Evolutionary conservation across 306 rosid genomes (phyloP).

Genomic region (Gillenia trifoliata): DNA sequence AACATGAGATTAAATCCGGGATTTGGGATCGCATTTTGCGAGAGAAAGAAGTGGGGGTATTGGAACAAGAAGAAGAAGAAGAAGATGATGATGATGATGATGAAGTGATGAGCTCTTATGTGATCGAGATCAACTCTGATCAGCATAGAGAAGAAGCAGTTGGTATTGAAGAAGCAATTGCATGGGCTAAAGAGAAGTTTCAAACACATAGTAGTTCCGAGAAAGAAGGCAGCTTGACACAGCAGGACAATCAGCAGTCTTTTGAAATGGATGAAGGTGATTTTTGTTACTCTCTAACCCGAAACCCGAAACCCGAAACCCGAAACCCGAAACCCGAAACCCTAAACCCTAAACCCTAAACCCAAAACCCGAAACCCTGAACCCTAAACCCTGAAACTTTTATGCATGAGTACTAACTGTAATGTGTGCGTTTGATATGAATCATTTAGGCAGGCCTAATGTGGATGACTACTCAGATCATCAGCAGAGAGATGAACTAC

Average conservation of each 20-base stretch:
- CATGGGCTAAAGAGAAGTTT: constrained; percentile 90
- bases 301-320: neutral
- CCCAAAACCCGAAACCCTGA: constrained; percentile 1
- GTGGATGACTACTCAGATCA: constrained; percentile 30
- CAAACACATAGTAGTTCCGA: constrained; percentile 45
- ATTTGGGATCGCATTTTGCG: constrained; percentile 28
- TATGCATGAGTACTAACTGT: neutral
- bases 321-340: too few species aligned
- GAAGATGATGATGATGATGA: constrained; percentile 25
- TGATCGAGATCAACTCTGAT: constrained; percentile 62
- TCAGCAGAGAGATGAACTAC: constrained; percentile 23
- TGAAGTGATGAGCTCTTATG: constrained; percentile 82
- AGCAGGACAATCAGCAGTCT: constrained; percentile 32
- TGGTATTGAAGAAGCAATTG: constrained; percentile 83
- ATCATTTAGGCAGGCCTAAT: constrained; percentile 49
- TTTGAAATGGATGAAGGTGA: constrained; percentile 47
- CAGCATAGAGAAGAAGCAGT: constrained; percentile 43
- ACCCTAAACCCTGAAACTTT: neutral
- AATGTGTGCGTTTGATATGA: neutral
- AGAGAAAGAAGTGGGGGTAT: constrained; percentile 26
- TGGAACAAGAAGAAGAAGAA: constrained; percentile 3
- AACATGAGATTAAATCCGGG: constrained; percentile 43
- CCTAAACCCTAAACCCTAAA: neutral
- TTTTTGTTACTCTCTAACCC: neutral
- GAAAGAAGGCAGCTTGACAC: constrained; percentile 45